Percentiles rank a stretch among this genome's conserved stretches.
These are phyloP conservation scores for Pharnaceum exiguum DNA, from an alignment of 148 eudicot species.

Conservation along the genomic window DNA sequence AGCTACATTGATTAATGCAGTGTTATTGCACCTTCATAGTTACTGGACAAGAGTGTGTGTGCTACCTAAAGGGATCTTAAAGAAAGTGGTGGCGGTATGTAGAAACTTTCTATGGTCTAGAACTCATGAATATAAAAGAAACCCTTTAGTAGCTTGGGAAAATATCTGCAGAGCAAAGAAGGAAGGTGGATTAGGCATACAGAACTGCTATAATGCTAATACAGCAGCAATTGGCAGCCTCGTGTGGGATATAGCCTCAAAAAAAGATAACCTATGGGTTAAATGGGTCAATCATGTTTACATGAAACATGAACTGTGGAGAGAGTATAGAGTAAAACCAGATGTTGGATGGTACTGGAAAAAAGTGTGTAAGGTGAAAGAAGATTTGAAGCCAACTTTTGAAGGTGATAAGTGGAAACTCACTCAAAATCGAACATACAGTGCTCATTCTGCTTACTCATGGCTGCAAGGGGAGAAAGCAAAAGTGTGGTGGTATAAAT, in stretches of 20 bases:
- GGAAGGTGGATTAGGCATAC: background rate
- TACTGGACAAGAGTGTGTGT: background rate
- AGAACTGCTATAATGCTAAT: background rate
- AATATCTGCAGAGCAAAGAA: background rate
- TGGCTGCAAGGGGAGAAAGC: no score
- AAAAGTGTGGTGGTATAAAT: no score
- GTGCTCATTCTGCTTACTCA: no score
- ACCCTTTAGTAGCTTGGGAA: background rate
- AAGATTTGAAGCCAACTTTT: no score
- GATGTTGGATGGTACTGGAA: background rate
- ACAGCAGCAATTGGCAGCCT: background rate
- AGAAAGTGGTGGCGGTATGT: background rate
- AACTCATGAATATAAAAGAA: background rate
- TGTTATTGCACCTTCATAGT: background rate
- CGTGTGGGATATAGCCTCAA: background rate
- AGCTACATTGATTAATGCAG: background rate
- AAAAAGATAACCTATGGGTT: no score
- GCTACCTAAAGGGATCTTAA: background rate
- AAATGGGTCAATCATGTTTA: background rate
- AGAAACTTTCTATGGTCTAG: background rate
- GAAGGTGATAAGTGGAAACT: no score
- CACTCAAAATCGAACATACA: no score
- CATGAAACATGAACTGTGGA: background rate
- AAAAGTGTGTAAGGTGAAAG: background rate
- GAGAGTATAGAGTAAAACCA: no score